A percentile compares a stretch with the other conserved stretches of the same genome.
phyloP scores from a whole-genome alignment of 2,329 filamentous ascomycete species.

The Cercospora sp. region DNA sequence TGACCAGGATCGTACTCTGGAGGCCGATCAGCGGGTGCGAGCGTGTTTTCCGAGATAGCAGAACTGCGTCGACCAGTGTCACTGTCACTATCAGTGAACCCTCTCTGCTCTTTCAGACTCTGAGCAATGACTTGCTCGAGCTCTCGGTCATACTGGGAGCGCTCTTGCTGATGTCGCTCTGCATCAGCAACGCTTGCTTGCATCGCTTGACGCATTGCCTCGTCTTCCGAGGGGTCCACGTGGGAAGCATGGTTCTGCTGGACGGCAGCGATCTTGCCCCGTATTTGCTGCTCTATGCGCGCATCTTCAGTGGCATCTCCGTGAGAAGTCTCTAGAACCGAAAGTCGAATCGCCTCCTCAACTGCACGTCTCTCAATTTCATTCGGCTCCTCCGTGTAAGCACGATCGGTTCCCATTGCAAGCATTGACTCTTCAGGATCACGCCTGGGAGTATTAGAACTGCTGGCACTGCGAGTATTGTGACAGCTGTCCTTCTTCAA shows the following conservation, averaged over 20 bases:
- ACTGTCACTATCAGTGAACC: slow-evolving; percentile 29
- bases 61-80: slow-evolving; percentile 27
- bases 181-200: slow-evolving; percentile 50
- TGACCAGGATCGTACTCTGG: slow-evolving; percentile 34
- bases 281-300: slow-evolving; percentile 70
- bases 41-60: slow-evolving; percentile 20
- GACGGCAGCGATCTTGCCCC: slow-evolving; percentile 67
- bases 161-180: slow-evolving; percentile 29
- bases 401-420: slow-evolving; percentile 20
- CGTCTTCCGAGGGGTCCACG: slow-evolving; percentile 46
- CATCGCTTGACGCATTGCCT: slow-evolving; percentile 51
- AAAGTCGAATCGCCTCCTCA: slow-evolving; percentile 69
- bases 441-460: background rate
- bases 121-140: slow-evolving; percentile 49
- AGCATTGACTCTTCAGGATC: slow-evolving; percentile 18
- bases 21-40: slow-evolving; percentile 21
- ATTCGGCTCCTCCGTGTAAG: slow-evolving; percentile 22
- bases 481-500: slow-evolving; percentile 18
- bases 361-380: slow-evolving; percentile 60
- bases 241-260: slow-evolving; percentile 41
- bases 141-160: slow-evolving; percentile 44
- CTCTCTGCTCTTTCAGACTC: slow-evolving; percentile 48
- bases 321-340: slow-evolving; percentile 68
- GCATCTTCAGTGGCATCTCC: slow-evolving; percentile 70
- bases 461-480: slow-evolving; percentile 8